These are phyloP conservation scores for Dentipellis fragilis DNA, from an alignment of 768 basidiomycete genomes.

Conservation along the genomic window DNA sequence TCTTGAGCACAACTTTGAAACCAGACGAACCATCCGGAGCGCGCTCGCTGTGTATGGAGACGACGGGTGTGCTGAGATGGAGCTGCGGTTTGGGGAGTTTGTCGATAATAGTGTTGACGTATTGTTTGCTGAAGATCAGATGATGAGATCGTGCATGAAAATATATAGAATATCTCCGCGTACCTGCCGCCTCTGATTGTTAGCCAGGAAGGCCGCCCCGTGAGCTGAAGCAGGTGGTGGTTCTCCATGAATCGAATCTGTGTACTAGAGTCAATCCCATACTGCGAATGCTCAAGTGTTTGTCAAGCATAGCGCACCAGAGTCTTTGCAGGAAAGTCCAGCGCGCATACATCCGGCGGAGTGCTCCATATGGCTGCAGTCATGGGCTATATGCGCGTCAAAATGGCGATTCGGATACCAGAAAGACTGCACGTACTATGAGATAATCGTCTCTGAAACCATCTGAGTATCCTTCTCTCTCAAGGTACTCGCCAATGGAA, in stretches of 20 bases:
- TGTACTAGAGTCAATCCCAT: neutral
- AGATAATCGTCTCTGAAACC: conserved; percentile 68
- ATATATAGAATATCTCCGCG: conserved; percentile 4
- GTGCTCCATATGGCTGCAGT: conserved; percentile 77
- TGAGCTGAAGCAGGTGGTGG: conserved; percentile 64
- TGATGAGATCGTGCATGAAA: neutral
- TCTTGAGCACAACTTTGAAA: conserved; percentile 32
- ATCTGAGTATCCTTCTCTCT: conserved; percentile 54
- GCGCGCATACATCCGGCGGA: conserved; percentile 55
- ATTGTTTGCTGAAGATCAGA: conserved; percentile 37
- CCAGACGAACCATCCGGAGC: conserved; percentile 4
- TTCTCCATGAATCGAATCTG: conserved; percentile 66
- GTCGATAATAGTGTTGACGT: conserved; percentile 53
- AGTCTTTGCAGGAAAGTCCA: conserved; percentile 64
- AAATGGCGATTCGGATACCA: neutral
- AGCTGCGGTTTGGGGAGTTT: conserved; percentile 41
- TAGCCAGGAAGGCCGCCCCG: conserved; percentile 61
- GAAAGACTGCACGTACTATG: conserved; percentile 37
- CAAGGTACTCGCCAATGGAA: conserved; percentile 46
- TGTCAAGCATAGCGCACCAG: conserved; percentile 27
- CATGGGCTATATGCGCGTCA: conserved; percentile 40
- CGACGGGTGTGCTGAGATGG: conserved; percentile 51
- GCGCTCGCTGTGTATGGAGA: conserved; percentile 24
- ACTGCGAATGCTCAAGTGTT: neutral
- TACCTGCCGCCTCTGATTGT: conserved; percentile 68